Percentiles rank a stretch among this genome's conserved stretches.
phyloP scores from a whole-genome alignment of 2,329 filamentous ascomycete genomes.

The Fusarium neocosmosporiellum region DNA sequence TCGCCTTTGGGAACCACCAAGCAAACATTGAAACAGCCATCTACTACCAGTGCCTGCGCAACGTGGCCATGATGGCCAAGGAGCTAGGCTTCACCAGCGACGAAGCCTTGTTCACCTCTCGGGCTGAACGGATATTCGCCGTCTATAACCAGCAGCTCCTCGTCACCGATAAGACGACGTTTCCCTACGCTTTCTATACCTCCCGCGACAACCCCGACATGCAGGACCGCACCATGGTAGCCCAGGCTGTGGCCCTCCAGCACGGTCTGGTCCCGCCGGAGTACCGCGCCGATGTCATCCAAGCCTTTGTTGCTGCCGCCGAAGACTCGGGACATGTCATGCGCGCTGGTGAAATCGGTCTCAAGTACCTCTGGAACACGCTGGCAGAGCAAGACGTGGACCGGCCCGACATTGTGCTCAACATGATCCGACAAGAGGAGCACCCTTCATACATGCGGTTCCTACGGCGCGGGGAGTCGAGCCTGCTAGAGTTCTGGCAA shows the following conservation, averaged over 20 bases:
- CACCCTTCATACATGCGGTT: conserved; percentile 62
- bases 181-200: conserved; percentile 54
- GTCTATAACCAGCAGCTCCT: conserved; percentile 51
- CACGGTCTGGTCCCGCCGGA: conserved; percentile 35
- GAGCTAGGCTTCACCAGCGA: conserved; percentile 42
- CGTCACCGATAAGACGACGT: conserved; percentile 42
- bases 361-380: conserved; percentile 55
- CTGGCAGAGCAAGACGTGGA: conserved; percentile 49
- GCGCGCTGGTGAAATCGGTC: conserved; percentile 55
- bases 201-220: conserved; percentile 46
- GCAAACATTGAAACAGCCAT: conserved; percentile 58
- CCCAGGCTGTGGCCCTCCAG: conserved; percentile 49
- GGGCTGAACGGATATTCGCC: conserved; percentile 46
- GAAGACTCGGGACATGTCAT: conserved; percentile 49
- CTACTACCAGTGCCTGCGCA: conserved; percentile 55
- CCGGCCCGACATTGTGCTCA: conserved; percentile 53
- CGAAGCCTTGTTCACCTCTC: conserved; percentile 38
- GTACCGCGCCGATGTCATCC: conserved; percentile 29
- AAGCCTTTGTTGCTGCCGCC: conserved; percentile 39
- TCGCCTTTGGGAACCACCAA: conserved; percentile 56
- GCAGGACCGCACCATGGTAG: conserved; percentile 52
- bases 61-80: conserved; percentile 50
- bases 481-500: conserved; percentile 57
- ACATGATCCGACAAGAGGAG: conserved; percentile 59
- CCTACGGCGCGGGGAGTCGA: conserved; percentile 56